phyloP scores from a whole-genome alignment of 441 rosid genomes.

The Manihot esculenta region DNA sequence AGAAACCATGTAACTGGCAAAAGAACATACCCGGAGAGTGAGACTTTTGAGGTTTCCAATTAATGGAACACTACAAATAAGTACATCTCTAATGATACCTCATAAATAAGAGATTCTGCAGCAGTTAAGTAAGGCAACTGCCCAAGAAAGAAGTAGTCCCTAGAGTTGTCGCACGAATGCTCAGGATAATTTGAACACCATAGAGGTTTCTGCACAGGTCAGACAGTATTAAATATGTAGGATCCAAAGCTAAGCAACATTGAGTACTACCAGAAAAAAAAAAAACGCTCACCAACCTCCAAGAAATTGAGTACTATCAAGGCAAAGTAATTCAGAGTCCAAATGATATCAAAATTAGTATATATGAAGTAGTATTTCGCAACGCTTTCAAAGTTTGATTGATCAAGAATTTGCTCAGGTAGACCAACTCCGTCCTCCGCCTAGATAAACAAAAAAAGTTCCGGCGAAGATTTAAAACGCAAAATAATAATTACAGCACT shows the following conservation, averaged over 20 bases:
- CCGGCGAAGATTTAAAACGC: no score
- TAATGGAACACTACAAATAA: conserved; percentile 6
- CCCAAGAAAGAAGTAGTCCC: conserved; percentile 80
- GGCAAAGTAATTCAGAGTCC: conserved; percentile 93
- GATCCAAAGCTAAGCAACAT: no score
- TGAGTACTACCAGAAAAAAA: not conserved
- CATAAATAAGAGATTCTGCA: conserved; percentile 64
- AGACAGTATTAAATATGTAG: not conserved
- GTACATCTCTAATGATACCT: conserved; percentile 39
- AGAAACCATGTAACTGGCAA: conserved; percentile 9
- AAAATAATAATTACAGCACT: not conserved
- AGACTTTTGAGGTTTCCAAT: not conserved
- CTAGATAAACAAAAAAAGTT: conserved; percentile 33
- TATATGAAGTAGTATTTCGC: conserved; percentile 67
- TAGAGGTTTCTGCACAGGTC: conserved; percentile 71
- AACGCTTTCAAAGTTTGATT: conserved; percentile 57
- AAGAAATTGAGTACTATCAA: conserved; percentile 69
- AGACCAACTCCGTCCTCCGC: conserved; percentile 96
- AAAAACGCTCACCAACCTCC: conserved; percentile 52
- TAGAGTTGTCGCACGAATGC: conserved; percentile 58
- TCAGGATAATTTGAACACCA: conserved; percentile 62
- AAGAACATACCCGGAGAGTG: not conserved
- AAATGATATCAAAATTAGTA: conserved; percentile 57
- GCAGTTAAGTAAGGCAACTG: conserved; percentile 84
- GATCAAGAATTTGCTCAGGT: conserved; percentile 86